Conservation (phyloP, 2,329 filamentous ascomycete genomes). For the Teratosphaeria nubilosa region DNA sequence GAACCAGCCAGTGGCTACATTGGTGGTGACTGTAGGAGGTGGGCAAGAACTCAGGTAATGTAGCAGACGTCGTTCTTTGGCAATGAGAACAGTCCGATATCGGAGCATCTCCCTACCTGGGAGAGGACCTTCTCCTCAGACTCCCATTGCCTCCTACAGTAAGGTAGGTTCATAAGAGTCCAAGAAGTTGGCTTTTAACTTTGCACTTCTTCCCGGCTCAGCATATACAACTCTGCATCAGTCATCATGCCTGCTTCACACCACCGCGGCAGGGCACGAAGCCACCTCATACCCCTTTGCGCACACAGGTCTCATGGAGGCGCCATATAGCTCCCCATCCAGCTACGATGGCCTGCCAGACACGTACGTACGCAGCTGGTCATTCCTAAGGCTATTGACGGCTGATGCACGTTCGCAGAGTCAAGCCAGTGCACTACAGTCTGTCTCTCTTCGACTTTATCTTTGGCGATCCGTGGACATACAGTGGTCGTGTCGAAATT, state of each 20-base stretch:
- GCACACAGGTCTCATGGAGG: neutral
- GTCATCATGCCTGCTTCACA: neutral
- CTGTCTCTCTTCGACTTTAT: neutral
- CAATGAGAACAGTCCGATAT: too few species aligned
- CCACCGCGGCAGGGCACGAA: neutral
- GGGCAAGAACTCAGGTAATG: too few species aligned
- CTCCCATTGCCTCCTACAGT: too few species aligned
- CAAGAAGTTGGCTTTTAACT: neutral
- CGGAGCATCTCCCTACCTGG: too few species aligned
- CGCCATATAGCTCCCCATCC: neutral
- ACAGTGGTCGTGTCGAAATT: neutral
- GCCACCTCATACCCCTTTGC: neutral
- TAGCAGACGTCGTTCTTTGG: too few species aligned
- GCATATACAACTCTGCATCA: neutral
- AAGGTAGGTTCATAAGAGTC: too few species aligned
- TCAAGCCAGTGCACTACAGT: neutral
- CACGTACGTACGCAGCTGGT: neutral
- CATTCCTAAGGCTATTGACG: neutral
- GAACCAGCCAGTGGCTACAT: too few species aligned
- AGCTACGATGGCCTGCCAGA: neutral
- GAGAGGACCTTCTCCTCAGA: too few species aligned
- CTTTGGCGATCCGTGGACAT: neutral
- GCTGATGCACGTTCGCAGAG: neutral
- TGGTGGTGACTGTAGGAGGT: too few species aligned
- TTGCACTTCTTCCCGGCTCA: neutral